These are phyloP conservation scores for Phialophora tarda DNA, from an alignment of 2,329 filamentous ascomycete species.

Conservation along the genomic window DNA sequence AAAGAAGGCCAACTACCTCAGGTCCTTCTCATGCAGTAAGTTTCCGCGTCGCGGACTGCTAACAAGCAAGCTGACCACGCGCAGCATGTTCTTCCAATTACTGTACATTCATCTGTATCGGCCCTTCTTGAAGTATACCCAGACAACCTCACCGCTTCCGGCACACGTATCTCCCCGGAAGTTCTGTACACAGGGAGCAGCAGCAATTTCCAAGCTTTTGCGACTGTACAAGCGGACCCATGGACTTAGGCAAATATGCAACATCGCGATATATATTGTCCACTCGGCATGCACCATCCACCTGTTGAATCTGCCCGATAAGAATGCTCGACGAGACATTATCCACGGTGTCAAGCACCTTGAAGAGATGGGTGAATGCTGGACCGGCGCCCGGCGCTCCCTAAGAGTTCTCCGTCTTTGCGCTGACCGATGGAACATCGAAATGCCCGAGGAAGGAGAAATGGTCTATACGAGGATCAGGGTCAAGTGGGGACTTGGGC, in stretches of 20 bases:
- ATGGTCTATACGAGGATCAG: constrained; percentile 78
- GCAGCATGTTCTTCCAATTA: constrained; percentile 95
- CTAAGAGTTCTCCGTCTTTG: constrained; percentile 84
- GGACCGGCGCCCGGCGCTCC: constrained; percentile 86
- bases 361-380: constrained; percentile 94
- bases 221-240: constrained; percentile 92
- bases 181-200: constrained; percentile 87
- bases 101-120: constrained; percentile 95
- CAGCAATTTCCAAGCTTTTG: constrained; percentile 90
- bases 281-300: constrained; percentile 96
- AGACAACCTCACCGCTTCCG: constrained; percentile 79
- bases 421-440: constrained; percentile 85
- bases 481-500: constrained; percentile 70
- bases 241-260: constrained; percentile 90
- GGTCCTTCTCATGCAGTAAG: constrained; percentile 85
- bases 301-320: constrained; percentile 88
- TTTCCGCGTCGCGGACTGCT: constrained; percentile 38
- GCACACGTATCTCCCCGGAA: constrained; percentile 87
- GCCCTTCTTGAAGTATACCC: constrained; percentile 90
- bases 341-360: constrained; percentile 88
- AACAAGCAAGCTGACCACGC: constrained; percentile 11
- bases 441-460: constrained; percentile 81
- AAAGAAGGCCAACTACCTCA: constrained; percentile 88
- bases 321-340: constrained; percentile 86
- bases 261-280: constrained; percentile 93